Evolutionary conservation across 2,329 filamentous ascomycete genomes (phyloP).

Genomic region (Cryphonectria nitschkei): DNA sequence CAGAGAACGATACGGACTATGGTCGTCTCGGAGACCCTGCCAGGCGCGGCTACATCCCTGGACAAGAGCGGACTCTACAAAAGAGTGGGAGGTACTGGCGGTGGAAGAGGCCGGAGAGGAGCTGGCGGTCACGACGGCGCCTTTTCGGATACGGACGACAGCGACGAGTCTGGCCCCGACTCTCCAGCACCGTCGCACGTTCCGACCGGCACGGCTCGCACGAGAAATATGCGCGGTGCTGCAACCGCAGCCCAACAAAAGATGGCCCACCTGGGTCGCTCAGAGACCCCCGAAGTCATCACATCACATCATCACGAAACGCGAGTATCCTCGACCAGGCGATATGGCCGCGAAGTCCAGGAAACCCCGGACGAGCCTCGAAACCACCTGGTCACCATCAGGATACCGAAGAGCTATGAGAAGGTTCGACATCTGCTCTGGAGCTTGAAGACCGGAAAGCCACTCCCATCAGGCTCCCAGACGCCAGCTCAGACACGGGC

Average conservation of each 20-base stretch:
- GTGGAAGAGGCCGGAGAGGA: slow-evolving; percentile 50
- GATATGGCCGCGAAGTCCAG: slow-evolving; percentile 65
- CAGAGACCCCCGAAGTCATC: slow-evolving; percentile 82
- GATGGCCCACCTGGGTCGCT: slow-evolving; percentile 80
- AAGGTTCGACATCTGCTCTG: slow-evolving; percentile 69
- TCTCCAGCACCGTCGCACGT: slow-evolving; percentile 80
- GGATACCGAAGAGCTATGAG: slow-evolving; percentile 62
- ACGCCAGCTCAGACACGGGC: slow-evolving; percentile 48
- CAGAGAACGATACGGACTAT: slow-evolving; percentile 92
- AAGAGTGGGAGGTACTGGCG: slow-evolving; percentile 63
- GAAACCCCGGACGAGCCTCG: slow-evolving; percentile 80
- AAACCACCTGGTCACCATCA: slow-evolving; percentile 75
- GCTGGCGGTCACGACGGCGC: slow-evolving; percentile 67
- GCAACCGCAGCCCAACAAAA: slow-evolving; percentile 85
- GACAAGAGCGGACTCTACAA: slow-evolving; percentile 91
- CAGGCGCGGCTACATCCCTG: slow-evolving; percentile 77
- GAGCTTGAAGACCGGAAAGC: slow-evolving; percentile 45
- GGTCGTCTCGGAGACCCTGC: slow-evolving; percentile 89
- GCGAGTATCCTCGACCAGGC: slow-evolving; percentile 59
- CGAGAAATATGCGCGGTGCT: slow-evolving; percentile 85
- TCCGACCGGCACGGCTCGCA: slow-evolving; percentile 75
- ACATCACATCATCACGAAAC: slow-evolving; percentile 71
- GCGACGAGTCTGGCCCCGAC: slow-evolving; percentile 83
- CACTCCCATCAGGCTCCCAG: slow-evolving; percentile 47
- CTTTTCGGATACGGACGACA: slow-evolving; percentile 85